These are phyloP conservation scores for Nemania sp. DNA, from an alignment of 2,329 filamentous ascomycete species.

Conservation along the genomic window DNA sequence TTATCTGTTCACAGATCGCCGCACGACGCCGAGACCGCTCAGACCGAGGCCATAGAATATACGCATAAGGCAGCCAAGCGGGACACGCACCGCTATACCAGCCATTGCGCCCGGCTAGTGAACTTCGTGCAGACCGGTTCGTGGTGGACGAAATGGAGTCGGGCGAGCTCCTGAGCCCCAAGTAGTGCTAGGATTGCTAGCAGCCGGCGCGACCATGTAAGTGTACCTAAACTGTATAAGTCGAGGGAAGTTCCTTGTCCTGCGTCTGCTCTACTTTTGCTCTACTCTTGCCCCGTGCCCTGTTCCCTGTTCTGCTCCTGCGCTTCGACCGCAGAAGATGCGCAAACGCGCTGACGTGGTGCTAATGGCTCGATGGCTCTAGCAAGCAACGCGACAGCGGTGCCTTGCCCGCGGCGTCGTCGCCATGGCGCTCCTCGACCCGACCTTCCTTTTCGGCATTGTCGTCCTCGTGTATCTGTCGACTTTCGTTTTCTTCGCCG, in stretches of 20 bases:
- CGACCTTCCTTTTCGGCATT: conserved; percentile 85
- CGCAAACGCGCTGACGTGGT: too few relatives aligned
- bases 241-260: neutral
- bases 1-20: too few relatives aligned
- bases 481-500: conserved; percentile 90
- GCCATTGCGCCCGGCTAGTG: conserved; percentile 2
- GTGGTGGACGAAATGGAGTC: conserved; percentile 34
- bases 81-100: too few relatives aligned
- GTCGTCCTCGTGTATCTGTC: conserved; percentile 84
- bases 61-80: too few relatives aligned
- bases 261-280: neutral
- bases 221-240: conserved; percentile 7
- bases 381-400: conserved; percentile 32
- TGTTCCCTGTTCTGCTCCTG: neutral
- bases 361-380: conserved; percentile 16
- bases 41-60: too few relatives aligned
- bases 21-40: too few relatives aligned
- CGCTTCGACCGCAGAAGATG: too few relatives aligned
- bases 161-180: conserved; percentile 22
- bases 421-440: conserved; percentile 67
- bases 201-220: conserved; percentile 31
- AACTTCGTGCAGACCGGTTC: conserved; percentile 5
- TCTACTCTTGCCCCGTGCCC: neutral
- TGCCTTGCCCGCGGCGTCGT: conserved; percentile 34
- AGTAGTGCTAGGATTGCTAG: conserved; percentile 34